A percentile compares a stretch with the other conserved stretches of the same genome.
phyloP scores from a whole-genome alignment of 768 basidiomycete genomes.

The Pleurotus cornucopiae region DNA sequence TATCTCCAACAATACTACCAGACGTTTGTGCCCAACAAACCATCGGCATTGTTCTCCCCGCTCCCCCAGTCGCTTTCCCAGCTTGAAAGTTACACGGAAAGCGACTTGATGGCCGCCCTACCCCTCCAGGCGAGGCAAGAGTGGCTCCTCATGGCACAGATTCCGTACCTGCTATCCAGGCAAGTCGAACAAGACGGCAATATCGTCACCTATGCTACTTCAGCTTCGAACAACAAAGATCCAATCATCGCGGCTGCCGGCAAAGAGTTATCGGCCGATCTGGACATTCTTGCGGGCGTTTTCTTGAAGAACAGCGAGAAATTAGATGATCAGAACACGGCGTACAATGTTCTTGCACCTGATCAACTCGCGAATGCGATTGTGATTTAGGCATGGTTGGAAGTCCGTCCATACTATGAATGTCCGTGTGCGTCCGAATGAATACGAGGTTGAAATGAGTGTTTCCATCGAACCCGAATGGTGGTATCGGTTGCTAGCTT shows the following conservation, averaged over 20 bases:
- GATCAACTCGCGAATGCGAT: constrained; percentile 20
- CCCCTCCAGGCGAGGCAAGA: constrained; percentile 16
- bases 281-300: constrained; percentile 12
- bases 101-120: constrained; percentile 17
- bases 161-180: constrained; percentile 23
- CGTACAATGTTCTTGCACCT: constrained; percentile 24
- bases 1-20: constrained; percentile 30
- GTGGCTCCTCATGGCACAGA: constrained; percentile 25
- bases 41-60: constrained; percentile 19
- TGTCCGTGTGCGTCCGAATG: too few relatives aligned
- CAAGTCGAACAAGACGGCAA: constrained; percentile 19
- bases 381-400: constrained; percentile 14
- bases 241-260: constrained; percentile 14
- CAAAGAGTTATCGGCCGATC: constrained; percentile 20
- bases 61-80: constrained; percentile 17
- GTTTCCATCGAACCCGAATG: too few relatives aligned
- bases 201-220: constrained; percentile 19
- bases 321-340: constrained; percentile 24
- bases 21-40: constrained; percentile 27
- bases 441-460: too few relatives aligned
- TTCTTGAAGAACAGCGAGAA: constrained; percentile 16
- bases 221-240: constrained; percentile 2
- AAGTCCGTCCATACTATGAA: too few relatives aligned
- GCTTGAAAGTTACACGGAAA: constrained; percentile 15
- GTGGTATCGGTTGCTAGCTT: too few relatives aligned